These are phyloP conservation scores for Alisma plantagoaquatica DNA, from an alignment of 106 monocot genomes.

Conservation along the genomic window DNA sequence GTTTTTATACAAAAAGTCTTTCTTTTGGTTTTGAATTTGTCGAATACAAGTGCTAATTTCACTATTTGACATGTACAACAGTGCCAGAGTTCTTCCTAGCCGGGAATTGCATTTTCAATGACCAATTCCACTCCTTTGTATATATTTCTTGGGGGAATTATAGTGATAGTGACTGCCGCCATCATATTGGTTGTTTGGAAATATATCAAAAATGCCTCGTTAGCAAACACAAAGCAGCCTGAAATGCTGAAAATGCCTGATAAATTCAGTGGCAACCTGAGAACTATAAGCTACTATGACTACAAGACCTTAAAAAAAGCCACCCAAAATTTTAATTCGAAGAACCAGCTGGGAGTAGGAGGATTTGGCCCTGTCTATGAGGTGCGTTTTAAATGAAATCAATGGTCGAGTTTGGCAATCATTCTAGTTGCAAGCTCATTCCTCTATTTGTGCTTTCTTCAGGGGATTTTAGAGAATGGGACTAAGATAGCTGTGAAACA, in stretches of 20 bases:
- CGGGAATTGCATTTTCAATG: too few species aligned
- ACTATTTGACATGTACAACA: too few species aligned
- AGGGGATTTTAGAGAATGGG: slow-evolving; percentile 36
- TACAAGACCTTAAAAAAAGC: slow-evolving; percentile 36
- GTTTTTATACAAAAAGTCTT: too few species aligned
- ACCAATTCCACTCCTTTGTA: too few species aligned
- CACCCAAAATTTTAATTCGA: slow-evolving; percentile 29
- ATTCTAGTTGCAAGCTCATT: not conserved
- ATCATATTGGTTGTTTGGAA: slow-evolving; percentile 25
- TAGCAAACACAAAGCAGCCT: not conserved
- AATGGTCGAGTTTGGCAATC: not conserved
- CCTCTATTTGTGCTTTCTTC: not conserved
- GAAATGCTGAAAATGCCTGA: slow-evolving; percentile 11
- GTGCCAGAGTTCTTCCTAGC: too few species aligned
- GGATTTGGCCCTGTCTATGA: slow-evolving; percentile 43
- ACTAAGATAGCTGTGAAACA: slow-evolving; percentile 47
- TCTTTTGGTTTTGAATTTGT: too few species aligned
- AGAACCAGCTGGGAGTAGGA: slow-evolving; percentile 40
- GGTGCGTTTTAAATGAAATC: slow-evolving; percentile 5
- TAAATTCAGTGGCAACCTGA: slow-evolving; percentile 21
- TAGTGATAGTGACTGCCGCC: slow-evolving; percentile 11
- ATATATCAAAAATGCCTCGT: slow-evolving; percentile 8
- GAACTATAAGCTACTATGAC: slow-evolving; percentile 27
- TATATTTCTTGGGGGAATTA: slow-evolving; percentile 15
- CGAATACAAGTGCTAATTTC: too few species aligned